Evolutionary conservation across 2,329 filamentous ascomycete species (phyloP), one percentile per base, ranked within the genome.

Genomic region (Fusarium sp.): DNA sequence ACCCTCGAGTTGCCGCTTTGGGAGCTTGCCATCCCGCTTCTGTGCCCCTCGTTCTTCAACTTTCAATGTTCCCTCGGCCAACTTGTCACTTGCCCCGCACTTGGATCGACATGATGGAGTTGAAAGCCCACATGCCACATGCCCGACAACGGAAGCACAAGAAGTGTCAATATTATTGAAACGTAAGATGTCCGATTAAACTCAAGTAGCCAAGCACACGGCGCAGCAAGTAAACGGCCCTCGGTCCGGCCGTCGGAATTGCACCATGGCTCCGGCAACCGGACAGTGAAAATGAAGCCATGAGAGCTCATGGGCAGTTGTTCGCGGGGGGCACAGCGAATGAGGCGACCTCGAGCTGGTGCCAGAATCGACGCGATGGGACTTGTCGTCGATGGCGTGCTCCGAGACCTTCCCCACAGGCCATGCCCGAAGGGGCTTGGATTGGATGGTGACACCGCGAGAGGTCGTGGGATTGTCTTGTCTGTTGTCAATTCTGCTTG

Each of bases 361-460:
- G 57, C 29, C 25, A 63, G 57, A 66, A 45, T 31, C 33, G 52
- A 58, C 14, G 22, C 6, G 50, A 58, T 58, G 36, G 29, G 45
- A 54, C 57, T 68, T 63, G 61, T 47, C 38, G 42, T 63, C 69
- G 71, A 77, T 77, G 72, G 74, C 74, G 74, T 77, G 74, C 74
- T 77, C 50, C 31, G 68, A 67, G 59, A 57, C 59, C 58, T 70
- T 59, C 68, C 68, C 63, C 63, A 45, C 61, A 36, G 65, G 18
- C 74, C 66, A 65, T 75, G 38, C 74, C 74, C 54, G 66, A 76
- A 69, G 58, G 47, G 74, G 74, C n/a, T 69, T 77, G 66, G 74
- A 54, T 57, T 25, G 35, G 20, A 65, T 58, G 65, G 63, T 38
- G 64, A 63, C 63, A 66, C 52, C 54, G 29, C 29, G 33, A 42